These are phyloP conservation scores for Cercospora sojina DNA, from an alignment of 2,329 filamentous ascomycete species.

Conservation along the genomic window DNA sequence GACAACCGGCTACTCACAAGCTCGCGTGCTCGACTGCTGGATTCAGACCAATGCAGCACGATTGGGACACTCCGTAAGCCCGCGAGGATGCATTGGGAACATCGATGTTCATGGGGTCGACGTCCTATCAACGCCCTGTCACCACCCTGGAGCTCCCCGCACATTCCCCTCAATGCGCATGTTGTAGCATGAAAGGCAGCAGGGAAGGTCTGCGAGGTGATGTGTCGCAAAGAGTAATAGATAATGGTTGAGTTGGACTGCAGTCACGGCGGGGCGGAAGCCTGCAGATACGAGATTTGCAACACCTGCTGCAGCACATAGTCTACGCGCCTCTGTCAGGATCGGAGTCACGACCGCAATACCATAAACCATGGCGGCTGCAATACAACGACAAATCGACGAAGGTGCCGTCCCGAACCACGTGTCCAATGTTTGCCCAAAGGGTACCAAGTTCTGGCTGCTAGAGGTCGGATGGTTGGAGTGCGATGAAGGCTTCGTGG, in stretches of 20 bases:
- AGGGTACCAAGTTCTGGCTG: conserved; percentile 51
- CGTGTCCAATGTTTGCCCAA: conserved; percentile 42
- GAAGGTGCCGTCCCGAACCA: conserved; percentile 36
- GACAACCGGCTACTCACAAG: not conserved
- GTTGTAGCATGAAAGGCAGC: conserved; percentile 10
- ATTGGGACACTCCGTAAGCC: not conserved
- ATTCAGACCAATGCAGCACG: not conserved
- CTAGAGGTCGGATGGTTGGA: conserved; percentile 40
- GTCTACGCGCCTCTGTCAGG: not conserved
- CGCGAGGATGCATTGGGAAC: not conserved
- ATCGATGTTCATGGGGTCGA: not conserved
- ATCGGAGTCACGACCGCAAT: not conserved
- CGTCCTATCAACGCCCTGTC: conserved; percentile 11
- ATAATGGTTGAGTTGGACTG: conserved; percentile 9
- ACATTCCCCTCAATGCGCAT: conserved; percentile 7
- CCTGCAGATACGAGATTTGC: conserved; percentile 1
- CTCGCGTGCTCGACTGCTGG: conserved; percentile 15
- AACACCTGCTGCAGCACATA: conserved; percentile 9
- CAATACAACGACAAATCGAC: conserved; percentile 36
- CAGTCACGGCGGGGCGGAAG: not conserved
- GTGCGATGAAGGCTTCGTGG: conserved; percentile 49
- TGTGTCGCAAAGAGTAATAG: conserved; percentile 7
- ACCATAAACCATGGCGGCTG: conserved; percentile 20
- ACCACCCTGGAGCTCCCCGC: conserved; percentile 15
- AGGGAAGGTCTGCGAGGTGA: conserved; percentile 10